These are phyloP conservation scores for Backusella mclennaniae DNA, from an alignment of 192 early-diverging fungal species.

Conservation along the genomic window DNA sequence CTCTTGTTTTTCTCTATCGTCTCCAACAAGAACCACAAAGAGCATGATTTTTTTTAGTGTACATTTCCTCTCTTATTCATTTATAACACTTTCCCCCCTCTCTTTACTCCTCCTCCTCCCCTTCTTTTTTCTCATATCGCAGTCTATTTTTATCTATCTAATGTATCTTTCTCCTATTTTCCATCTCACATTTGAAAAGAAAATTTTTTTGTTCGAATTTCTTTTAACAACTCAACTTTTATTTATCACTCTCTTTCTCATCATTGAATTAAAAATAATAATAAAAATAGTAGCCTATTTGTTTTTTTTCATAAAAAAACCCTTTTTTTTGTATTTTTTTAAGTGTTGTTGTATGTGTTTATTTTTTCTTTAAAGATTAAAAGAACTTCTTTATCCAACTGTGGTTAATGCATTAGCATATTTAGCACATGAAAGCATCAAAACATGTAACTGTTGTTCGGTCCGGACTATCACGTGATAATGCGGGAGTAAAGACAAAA, in stretches of 20 bases:
- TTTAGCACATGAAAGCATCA: too few species aligned
- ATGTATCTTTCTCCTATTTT: background rate
- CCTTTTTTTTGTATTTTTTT: background rate
- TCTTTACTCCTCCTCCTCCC: background rate
- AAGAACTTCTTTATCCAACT: background rate
- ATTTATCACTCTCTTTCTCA: background rate
- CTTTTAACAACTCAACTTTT: background rate
- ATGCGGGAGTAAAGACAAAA: background rate
- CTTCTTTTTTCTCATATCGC: background rate
- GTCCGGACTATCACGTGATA: background rate
- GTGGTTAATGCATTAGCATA: background rate
- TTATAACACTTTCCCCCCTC: background rate
- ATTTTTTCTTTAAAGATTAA: background rate
- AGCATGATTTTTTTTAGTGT: background rate
- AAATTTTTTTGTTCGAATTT: background rate
- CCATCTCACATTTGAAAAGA: background rate
- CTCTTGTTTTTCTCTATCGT: background rate
- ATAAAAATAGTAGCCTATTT: background rate
- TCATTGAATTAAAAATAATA: background rate
- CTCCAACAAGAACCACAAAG: conserved; percentile 6
- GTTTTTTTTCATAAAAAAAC: background rate
- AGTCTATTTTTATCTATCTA: background rate
- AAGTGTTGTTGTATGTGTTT: background rate
- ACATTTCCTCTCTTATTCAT: background rate
- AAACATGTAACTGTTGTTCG: background rate